Conservation (phyloP, 805 yeast genomes). For the Starmera amethionina region DNA sequence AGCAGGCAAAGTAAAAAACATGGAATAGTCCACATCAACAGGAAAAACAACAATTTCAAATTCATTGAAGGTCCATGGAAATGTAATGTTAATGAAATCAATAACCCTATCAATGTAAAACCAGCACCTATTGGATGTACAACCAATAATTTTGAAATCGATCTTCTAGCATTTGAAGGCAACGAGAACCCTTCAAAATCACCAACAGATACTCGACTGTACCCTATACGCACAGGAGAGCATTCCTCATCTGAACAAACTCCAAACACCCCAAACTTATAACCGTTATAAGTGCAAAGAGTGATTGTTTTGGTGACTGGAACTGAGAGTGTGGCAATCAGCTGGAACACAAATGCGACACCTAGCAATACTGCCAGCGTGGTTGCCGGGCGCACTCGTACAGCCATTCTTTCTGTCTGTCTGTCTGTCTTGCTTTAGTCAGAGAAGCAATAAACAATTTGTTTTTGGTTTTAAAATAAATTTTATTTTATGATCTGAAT, state of each 20-base stretch:
- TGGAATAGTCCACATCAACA: constrained; percentile 53
- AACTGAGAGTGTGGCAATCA: constrained; percentile 48
- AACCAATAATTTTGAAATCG: constrained; percentile 49
- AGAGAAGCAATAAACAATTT: neutral
- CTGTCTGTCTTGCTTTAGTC: neutral
- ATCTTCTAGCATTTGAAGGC: constrained; percentile 50
- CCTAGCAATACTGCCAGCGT: constrained; percentile 28
- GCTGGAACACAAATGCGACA: constrained; percentile 46
- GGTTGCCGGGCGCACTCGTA: constrained; percentile 23
- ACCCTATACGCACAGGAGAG: constrained; percentile 34
- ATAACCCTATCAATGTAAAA: constrained; percentile 37
- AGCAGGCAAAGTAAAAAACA: constrained; percentile 61
- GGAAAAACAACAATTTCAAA: constrained; percentile 35
- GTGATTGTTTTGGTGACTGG: constrained; percentile 44
- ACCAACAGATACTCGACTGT: constrained; percentile 21
- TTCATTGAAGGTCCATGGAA: constrained; percentile 24
- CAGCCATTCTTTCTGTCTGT: constrained; percentile 11
- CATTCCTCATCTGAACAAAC: constrained; percentile 37
- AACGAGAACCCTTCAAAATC: constrained; percentile 32
- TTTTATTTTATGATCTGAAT: neutral
- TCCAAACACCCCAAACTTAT: constrained; percentile 64
- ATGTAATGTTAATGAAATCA: constrained; percentile 30
- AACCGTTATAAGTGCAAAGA: constrained; percentile 39
- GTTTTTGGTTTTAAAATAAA: too few species aligned
- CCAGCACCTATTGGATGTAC: constrained; percentile 62